Conservation (phyloP, 2,329 filamentous ascomycete species). For the Dryadomyces sulphureus region DNA sequence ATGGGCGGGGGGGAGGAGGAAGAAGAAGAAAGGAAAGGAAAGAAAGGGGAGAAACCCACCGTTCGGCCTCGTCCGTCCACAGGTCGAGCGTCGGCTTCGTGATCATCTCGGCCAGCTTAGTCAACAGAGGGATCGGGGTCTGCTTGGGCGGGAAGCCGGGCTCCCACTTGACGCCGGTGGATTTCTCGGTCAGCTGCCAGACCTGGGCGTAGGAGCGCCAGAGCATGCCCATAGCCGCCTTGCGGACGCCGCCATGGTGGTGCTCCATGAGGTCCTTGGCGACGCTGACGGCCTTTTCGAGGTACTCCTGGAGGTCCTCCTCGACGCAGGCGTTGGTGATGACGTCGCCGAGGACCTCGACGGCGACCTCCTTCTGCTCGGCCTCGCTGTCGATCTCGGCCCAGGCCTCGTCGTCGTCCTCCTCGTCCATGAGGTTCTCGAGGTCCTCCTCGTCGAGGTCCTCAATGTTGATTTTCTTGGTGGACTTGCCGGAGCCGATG, state of each 20-base stretch:
- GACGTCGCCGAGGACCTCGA: conserved; percentile 88
- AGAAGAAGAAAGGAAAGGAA: conserved; percentile 35
- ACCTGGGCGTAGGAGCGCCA: conserved; percentile 90
- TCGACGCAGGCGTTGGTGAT: conserved; percentile 72
- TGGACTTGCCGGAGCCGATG: conserved; percentile 17
- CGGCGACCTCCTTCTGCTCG: conserved; percentile 92
- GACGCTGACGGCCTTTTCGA: conserved; percentile 75
- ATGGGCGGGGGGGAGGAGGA: conserved; percentile 25
- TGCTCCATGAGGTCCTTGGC: conserved; percentile 74
- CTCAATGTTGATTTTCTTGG: conserved; percentile 76
- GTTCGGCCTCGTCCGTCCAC: conserved; percentile 83
- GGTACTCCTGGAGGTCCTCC: conserved; percentile 60
- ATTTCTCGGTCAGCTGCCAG: conserved; percentile 74
- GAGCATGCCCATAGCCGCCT: conserved; percentile 77
- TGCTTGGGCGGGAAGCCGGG: conserved; percentile 73
- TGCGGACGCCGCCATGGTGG: conserved; percentile 83
- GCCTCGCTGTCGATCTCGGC: conserved; percentile 71
- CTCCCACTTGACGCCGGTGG: conserved; percentile 69
- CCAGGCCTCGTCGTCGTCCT: conserved; percentile 64
- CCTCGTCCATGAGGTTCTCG: conserved; percentile 42
- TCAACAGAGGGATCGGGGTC: conserved; percentile 62
- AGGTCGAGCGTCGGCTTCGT: conserved; percentile 70
- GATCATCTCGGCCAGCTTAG: conserved; percentile 75
- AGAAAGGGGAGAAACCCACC: conserved; percentile 64
- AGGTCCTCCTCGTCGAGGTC: conserved; percentile 36